Percentiles rank a stretch among this genome's conserved stretches.
Evolutionary conservation across 1,284 basidiomycete species (phyloP).

Genomic region (Cutaneotrichosporon dermatis): DNA sequence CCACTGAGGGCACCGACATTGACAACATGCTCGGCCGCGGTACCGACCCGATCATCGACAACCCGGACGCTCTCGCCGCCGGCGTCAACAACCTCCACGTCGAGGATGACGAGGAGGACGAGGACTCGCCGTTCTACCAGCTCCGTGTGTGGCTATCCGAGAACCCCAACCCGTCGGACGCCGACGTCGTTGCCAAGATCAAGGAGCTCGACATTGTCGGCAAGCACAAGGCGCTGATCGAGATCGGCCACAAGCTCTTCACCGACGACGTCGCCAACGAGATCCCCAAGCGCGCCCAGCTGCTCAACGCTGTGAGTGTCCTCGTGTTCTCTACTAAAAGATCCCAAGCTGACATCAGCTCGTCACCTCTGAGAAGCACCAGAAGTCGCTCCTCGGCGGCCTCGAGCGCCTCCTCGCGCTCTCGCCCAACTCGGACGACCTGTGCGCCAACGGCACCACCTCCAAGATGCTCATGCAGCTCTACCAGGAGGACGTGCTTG

Average conservation of each 20-base stretch:
- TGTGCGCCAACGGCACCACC: conserved; percentile 35
- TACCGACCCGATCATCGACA: conserved; percentile 34
- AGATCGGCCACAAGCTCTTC: conserved; percentile 84
- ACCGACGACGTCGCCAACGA: conserved; percentile 66
- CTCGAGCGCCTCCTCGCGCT: conserved; percentile 77
- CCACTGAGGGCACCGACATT: conserved; percentile 41
- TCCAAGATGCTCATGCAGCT: conserved; percentile 87
- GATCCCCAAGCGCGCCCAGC: conserved; percentile 65
- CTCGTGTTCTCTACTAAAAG: too few relatives aligned
- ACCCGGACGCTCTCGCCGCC: conserved; percentile 60
- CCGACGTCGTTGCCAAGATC: conserved; percentile 73
- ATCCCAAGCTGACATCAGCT: conserved; percentile 38
- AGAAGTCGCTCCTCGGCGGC: conserved; percentile 88
- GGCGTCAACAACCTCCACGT: conserved; percentile 75
- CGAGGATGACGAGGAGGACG: conserved; percentile 79
- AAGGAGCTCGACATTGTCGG: conserved; percentile 90
- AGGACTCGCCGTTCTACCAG: conserved; percentile 76
- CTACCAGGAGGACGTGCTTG: conserved; percentile 88
- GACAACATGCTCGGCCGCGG: conserved; percentile 35
- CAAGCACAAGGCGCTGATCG: conserved; percentile 88
- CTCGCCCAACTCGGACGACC: conserved; percentile 52
- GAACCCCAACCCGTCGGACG: conserved; percentile 55
- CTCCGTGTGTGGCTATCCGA: conserved; percentile 85
- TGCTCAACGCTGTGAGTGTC: conserved; percentile 70
- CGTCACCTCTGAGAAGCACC: conserved; percentile 74